Percentiles rank a stretch among this genome's conserved stretches.
Evolutionary conservation across 371 early-diverging fungal species (phyloP).

Genomic region (Nematocida minor): DNA sequence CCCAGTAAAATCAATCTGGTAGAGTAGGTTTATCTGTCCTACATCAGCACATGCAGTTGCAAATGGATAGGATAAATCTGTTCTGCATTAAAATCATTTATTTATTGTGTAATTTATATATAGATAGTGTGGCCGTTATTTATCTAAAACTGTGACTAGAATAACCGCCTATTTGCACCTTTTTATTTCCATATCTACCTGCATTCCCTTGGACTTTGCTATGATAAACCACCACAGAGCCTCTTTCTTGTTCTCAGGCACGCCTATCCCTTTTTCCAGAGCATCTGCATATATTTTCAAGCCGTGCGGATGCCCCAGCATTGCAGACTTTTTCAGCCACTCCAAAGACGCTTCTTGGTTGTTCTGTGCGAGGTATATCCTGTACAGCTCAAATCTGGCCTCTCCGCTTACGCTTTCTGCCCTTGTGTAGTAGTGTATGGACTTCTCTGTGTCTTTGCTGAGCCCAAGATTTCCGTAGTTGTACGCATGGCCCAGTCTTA

Average conservation of each 20-base stretch:
- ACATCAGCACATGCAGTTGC: too few relatives aligned
- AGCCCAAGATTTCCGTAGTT: conserved; percentile 58
- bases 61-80: too few relatives aligned
- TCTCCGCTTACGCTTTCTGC: conserved; percentile 19
- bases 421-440: conserved; percentile 15
- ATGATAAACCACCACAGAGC: conserved; percentile 66
- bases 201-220: conserved; percentile 17
- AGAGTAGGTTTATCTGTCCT: too few relatives aligned
- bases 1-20: too few relatives aligned
- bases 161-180: conserved; percentile 4
- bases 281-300: conserved; percentile 84
- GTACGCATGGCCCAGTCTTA: conserved; percentile 56
- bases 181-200: conserved; percentile 1
- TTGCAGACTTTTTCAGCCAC: conserved; percentile 86
- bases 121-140: too few relatives aligned
- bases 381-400: conserved; percentile 68
- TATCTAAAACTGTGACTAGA: too few relatives aligned
- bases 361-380: background rate
- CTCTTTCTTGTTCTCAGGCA: conserved; percentile 29
- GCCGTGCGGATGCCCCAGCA: conserved; percentile 77
- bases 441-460: background rate
- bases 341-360: conserved; percentile 68
- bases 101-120: too few relatives aligned
- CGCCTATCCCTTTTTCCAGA: conserved; percentile 69
- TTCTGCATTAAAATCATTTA: too few relatives aligned